Evolutionary conservation across 1,284 basidiomycete species (phyloP), one percentile per base, ranked within the genome.

Genomic region (Kwoniella shivajii): DNA sequence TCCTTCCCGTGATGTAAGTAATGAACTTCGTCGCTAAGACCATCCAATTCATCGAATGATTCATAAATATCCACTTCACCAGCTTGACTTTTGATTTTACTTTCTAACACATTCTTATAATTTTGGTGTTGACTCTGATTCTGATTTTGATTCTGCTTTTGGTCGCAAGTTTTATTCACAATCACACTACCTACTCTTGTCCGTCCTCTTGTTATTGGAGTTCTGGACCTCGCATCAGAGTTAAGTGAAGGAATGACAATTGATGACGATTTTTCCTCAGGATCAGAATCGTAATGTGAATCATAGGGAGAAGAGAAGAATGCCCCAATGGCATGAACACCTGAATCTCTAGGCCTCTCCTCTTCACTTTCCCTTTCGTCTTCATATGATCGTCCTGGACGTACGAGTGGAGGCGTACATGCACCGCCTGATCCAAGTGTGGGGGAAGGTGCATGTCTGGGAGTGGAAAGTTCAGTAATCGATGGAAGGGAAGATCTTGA

Each of bases 291-390:
- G 22, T 39, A 57, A 30, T 56, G 47, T 16, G 45, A 48, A 48
- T 62, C 59, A 53, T 64, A 69, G 0, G 65, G 57, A 13, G 58
- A 54, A 3, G 62, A 50, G 7, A 69, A 62, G 34, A 69, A 43
- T 22, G 57, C 61, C 22, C 67, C 67, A 47, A 69, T 67, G 16
- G 64, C 43, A n/a, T 50, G 34, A 33, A 65, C 44, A 24, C 60
- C 61, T n/a, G 58, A 56, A 45, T 54, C 57, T 36, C 57, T 31
- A 4, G 50, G 39, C 31, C 37, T 24, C 10, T 53, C 34, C 5
- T 18, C 13, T 10, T 54, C 43, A 22, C 4, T 33, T 18, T n/a
- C n/a, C 31, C 37, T 24, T 6, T 53, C 34, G 5, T 18, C 13
- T 10, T 54, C 43, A 22, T n/a, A 26, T 48, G 55, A 26, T 43